A percentile compares a stretch with the other conserved stretches of the same genome.
These are phyloP conservation scores for Actinidia arguta DNA, from an alignment of 179 eudicot species.

Conservation along the genomic window DNA sequence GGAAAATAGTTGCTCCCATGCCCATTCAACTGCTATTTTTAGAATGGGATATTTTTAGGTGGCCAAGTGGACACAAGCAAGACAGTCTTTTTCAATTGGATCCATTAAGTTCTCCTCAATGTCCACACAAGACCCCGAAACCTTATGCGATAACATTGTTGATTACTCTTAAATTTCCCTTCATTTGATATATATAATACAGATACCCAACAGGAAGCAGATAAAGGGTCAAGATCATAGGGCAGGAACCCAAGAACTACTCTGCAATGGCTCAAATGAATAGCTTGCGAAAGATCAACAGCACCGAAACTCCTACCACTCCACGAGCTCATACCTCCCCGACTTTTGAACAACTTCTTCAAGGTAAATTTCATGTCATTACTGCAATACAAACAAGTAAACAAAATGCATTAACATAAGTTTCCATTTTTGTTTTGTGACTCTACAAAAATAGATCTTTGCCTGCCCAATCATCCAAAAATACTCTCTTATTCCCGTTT, in stretches of 20 bases:
- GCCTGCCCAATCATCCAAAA: too few relatives aligned
- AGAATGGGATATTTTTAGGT: background rate
- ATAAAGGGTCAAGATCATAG: background rate
- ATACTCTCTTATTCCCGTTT: too few relatives aligned
- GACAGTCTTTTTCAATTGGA: background rate
- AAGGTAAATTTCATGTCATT: slow-evolving; percentile 51
- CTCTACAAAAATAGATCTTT: background rate
- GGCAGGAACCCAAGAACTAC: background rate
- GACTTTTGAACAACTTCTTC: slow-evolving; percentile 61
- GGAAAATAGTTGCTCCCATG: background rate
- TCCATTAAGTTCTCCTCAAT: slow-evolving; percentile 17
- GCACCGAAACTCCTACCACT: slow-evolving; percentile 34
- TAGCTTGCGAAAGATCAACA: slow-evolving; percentile 31
- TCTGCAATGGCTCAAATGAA: slow-evolving; percentile 53
- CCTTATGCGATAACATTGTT: slow-evolving; percentile 22
- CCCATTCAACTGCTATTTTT: slow-evolving; percentile 13
- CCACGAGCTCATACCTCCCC: slow-evolving; percentile 32
- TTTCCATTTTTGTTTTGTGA: too few relatives aligned
- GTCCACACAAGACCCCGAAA: too few relatives aligned
- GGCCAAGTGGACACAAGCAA: slow-evolving; percentile 3
- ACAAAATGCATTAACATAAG: too few relatives aligned
- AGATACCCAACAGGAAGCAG: background rate
- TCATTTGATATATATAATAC: background rate
- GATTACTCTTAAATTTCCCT: slow-evolving; percentile 16
- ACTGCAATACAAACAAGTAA: too few relatives aligned